Conservation (phyloP, 2,329 filamentous ascomycete genomes). For the Lecanicillium sp. region DNA sequence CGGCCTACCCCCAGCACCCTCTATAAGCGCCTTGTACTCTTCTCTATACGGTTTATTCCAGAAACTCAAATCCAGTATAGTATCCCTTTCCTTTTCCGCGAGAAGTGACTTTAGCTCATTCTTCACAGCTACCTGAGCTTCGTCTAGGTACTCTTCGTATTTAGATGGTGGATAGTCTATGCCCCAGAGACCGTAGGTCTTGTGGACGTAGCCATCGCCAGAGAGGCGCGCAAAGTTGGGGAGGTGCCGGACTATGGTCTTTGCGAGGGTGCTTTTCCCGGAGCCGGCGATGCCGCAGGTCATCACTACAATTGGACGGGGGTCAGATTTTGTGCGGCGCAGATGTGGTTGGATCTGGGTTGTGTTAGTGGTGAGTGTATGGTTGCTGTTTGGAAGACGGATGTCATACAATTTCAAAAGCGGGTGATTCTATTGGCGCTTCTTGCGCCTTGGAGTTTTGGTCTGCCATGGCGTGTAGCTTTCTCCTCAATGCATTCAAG, state of each 20-base stretch:
- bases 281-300: slow-evolving; percentile 8
- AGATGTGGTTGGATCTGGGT: slow-evolving; percentile 3
- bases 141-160: slow-evolving; percentile 3
- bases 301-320: slow-evolving; percentile 5
- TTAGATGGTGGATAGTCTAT: slow-evolving; percentile 7
- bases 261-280: slow-evolving; percentile 8
- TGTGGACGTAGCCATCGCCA: slow-evolving; percentile 1
- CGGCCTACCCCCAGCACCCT: slow-evolving; percentile 18
- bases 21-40: slow-evolving; percentile 18
- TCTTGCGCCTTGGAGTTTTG: too few relatives aligned
- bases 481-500: too few relatives aligned
- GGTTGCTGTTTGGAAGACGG: background rate
- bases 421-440: slow-evolving; percentile 1
- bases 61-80: slow-evolving; percentile 23
- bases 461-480: too few relatives aligned
- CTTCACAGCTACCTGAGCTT: slow-evolving; percentile 4
- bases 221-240: slow-evolving; percentile 7
- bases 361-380: background rate
- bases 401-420: slow-evolving; percentile 2
- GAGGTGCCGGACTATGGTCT: slow-evolving; percentile 1
- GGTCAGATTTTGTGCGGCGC: background rate
- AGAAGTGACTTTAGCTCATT: slow-evolving; percentile 10
- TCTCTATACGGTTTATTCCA: slow-evolving; percentile 22
- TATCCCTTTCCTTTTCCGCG: slow-evolving; percentile 12
- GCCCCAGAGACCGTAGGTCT: slow-evolving; percentile 6